Conservation (phyloP, 768 basidiomycete genomes). For the Rubroboletus satanas region DNA sequence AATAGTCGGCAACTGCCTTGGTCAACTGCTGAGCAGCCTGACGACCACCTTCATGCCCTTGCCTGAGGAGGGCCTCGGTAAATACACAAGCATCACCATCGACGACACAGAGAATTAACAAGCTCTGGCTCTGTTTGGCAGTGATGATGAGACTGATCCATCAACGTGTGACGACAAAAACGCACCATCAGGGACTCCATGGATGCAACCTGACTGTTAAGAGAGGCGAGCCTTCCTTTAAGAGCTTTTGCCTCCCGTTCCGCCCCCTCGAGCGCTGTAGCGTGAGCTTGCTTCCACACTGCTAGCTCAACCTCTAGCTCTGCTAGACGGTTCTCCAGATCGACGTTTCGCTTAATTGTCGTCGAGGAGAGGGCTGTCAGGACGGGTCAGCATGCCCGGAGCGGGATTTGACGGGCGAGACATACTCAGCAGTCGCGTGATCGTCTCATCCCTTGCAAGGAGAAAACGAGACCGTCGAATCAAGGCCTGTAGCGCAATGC, state of each 20-base stretch:
- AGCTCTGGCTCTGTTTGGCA: conserved; percentile 49
- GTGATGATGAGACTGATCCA: background rate
- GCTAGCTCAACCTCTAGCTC: conserved; percentile 67
- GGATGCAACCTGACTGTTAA: conserved; percentile 61
- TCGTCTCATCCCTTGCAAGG: conserved; percentile 59
- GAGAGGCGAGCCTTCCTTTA: conserved; percentile 61
- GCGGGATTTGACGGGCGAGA: conserved; percentile 5
- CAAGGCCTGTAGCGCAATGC: conserved; percentile 12
- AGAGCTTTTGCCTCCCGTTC: conserved; percentile 63
- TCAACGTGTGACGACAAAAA: background rate
- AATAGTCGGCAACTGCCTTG: conserved; percentile 63
- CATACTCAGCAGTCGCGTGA: conserved; percentile 58
- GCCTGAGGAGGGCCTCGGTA: conserved; percentile 50
- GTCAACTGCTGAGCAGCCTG: conserved; percentile 62
- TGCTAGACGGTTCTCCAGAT: conserved; percentile 59
- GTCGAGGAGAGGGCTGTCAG: conserved; percentile 55
- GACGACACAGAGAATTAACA: conserved; percentile 70
- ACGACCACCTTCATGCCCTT: conserved; percentile 63
- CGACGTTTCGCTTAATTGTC: conserved; percentile 60
- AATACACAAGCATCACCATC: conserved; percentile 73
- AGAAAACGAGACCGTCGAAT: conserved; percentile 18
- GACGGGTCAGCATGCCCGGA: conserved; percentile 10
- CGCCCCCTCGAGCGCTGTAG: conserved; percentile 55
- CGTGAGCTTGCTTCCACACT: conserved; percentile 70
- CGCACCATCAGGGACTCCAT: conserved; percentile 49